These are phyloP conservation scores for Podospora sp. DNA, from an alignment of 495 filamentous ascomycete genomes.

Conservation along the genomic window DNA sequence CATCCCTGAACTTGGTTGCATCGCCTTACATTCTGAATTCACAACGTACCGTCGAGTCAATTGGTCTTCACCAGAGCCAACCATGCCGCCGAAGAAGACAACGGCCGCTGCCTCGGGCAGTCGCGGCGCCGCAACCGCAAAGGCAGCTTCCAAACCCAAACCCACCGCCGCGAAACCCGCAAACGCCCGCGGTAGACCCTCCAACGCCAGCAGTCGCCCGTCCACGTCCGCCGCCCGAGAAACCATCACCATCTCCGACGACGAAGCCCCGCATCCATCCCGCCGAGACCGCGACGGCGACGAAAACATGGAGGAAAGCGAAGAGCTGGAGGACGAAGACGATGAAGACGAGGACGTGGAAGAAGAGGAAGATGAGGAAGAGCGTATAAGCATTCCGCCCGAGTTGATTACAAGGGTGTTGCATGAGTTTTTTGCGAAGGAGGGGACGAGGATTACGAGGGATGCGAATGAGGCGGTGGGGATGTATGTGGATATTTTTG, in stretches of 20 bases:
- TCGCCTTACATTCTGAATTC: no score
- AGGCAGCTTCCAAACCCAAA: not conserved
- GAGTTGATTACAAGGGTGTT: slow-evolving; percentile 74
- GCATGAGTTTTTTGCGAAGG: slow-evolving; percentile 74
- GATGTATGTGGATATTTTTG: slow-evolving; percentile 90
- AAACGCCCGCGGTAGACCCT: not conserved
- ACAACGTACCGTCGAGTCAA: not conserved
- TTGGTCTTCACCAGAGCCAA: not conserved
- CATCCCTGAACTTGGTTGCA: not conserved
- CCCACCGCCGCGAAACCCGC: not conserved
- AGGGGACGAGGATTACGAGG: slow-evolving; percentile 70
- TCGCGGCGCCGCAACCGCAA: not conserved
- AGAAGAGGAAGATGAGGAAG: slow-evolving; percentile 35
- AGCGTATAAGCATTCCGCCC: slow-evolving; percentile 61
- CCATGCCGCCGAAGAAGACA: slow-evolving; percentile 27
- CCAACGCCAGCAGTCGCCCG: not conserved
- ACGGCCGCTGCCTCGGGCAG: not conserved
- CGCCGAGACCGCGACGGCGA: no score
- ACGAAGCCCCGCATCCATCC: no score
- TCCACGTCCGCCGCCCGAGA: not conserved
- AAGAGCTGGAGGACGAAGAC: slow-evolving; percentile 26
- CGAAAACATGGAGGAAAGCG: slow-evolving; percentile 28
- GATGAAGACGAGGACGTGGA: slow-evolving; percentile 25
- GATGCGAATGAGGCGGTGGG: slow-evolving; percentile 78
- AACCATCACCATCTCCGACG: not conserved